Evolutionary conservation across 208 protist species (phyloP).

Genomic region (Trichomonas gallinae): DNA sequence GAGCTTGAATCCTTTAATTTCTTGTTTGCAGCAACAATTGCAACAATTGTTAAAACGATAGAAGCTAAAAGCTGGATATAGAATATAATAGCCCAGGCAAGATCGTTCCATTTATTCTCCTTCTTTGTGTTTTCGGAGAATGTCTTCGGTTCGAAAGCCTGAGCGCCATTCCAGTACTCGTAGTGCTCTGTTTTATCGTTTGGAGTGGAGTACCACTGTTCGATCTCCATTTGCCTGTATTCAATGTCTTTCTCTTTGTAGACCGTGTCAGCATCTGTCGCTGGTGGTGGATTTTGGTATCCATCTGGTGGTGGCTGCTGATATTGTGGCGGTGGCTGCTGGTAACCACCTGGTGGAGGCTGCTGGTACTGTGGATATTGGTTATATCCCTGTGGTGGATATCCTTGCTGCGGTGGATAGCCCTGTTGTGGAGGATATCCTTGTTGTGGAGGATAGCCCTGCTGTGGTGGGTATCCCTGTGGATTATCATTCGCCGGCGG

Average conservation of each 20-base stretch:
- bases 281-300: background rate
- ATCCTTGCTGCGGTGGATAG: background rate
- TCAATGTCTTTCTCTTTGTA: background rate
- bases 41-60: background rate
- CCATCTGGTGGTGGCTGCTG: background rate
- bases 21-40: background rate
- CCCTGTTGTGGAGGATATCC: background rate
- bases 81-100: background rate
- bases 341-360: background rate
- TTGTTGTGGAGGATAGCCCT: background rate
- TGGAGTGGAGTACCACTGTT: background rate
- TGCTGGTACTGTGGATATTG: background rate
- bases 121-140: background rate
- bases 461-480: background rate
- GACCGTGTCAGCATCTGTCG: background rate
- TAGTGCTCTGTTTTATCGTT: background rate
- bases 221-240: background rate
- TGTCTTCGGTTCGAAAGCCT: background rate
- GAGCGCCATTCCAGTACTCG: background rate
- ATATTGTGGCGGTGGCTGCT: background rate
- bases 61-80: background rate
- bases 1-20: background rate
- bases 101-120: background rate
- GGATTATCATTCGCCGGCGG: background rate
- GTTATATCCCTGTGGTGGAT: background rate